A percentile compares a stretch with the other conserved stretches of the same genome.
Conservation (phyloP, 371 early-diverging fungal genomes). For the Amoeboaphelidium occidentale region DNA sequence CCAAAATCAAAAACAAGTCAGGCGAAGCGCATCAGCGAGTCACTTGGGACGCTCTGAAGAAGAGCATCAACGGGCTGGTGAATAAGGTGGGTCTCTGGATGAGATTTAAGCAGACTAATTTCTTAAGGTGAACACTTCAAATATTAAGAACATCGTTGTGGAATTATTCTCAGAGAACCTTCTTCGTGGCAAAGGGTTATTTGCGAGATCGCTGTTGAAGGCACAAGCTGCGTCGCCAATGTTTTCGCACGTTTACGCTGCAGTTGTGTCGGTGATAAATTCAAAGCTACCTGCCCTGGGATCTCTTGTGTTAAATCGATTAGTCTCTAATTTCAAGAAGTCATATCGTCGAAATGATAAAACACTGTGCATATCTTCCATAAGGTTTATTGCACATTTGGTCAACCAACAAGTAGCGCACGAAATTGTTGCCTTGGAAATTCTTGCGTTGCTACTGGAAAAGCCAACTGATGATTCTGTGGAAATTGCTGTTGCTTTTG, state of each 20-base stretch:
- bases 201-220: conserved; percentile 66
- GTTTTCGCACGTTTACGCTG: conserved; percentile 81
- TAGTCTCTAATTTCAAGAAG: conserved; percentile 68
- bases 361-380: conserved; percentile 48
- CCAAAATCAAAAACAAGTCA: conserved; percentile 39
- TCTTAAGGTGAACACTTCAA: conserved; percentile 63
- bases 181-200: conserved; percentile 73
- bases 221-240: conserved; percentile 57
- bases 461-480: conserved; percentile 89
- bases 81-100: no score
- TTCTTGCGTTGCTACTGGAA: conserved; percentile 60
- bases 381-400: conserved; percentile 74
- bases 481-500: conserved; percentile 88
- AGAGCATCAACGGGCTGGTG: conserved; percentile 77
- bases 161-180: conserved; percentile 77
- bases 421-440: conserved; percentile 69
- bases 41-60: conserved; percentile 84
- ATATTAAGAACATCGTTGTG: conserved; percentile 69
- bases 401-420: conserved; percentile 72
- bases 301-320: conserved; percentile 54
- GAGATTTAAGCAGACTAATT: no score
- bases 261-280: conserved; percentile 64
- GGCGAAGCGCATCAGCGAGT: conserved; percentile 59
- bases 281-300: conserved; percentile 79
- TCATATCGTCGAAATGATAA: conserved; percentile 81